Conservation (phyloP, 129 eudicot genomes). For the Solidago caesia region DNA sequence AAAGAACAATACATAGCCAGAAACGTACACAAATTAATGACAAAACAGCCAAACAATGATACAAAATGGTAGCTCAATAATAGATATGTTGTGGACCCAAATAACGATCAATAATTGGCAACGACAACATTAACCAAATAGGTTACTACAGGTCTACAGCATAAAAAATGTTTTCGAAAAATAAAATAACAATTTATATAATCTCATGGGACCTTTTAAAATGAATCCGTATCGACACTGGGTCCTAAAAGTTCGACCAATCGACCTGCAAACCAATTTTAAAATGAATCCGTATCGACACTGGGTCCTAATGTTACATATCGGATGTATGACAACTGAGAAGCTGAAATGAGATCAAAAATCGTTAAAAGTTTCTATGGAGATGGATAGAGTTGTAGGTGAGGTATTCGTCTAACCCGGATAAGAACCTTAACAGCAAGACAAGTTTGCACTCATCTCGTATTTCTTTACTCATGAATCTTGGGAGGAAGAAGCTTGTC, state of each 20-base stretch:
- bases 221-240: not conserved
- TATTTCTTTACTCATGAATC: constrained; percentile 48
- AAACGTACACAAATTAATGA: too few relatives aligned
- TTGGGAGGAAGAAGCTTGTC: constrained; percentile 46
- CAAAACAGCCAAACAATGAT: too few relatives aligned
- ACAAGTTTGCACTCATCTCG: too few relatives aligned
- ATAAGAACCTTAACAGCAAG: too few relatives aligned
- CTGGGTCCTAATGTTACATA: constrained; percentile 29
- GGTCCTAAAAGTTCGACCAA: constrained; percentile 8
- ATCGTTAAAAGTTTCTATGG: not conserved
- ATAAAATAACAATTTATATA: not conserved
- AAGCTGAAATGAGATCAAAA: constrained; percentile 30
- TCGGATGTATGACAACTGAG: constrained; percentile 19
- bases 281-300: not conserved
- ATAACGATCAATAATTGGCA: not conserved
- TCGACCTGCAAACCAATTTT: not conserved
- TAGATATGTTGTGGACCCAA: constrained; percentile 7
- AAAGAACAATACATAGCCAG: too few relatives aligned
- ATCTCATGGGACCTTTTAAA: not conserved
- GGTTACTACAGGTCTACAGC: not conserved
- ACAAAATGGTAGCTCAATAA: not conserved
- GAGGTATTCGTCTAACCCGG: too few relatives aligned
- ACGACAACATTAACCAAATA: not conserved
- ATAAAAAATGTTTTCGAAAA: too few relatives aligned
- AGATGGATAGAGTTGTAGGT: too few relatives aligned